phyloP scores from a whole-genome alignment of 2,329 filamentous ascomycete genomes.

The Pestalotiopsis sp. region DNA sequence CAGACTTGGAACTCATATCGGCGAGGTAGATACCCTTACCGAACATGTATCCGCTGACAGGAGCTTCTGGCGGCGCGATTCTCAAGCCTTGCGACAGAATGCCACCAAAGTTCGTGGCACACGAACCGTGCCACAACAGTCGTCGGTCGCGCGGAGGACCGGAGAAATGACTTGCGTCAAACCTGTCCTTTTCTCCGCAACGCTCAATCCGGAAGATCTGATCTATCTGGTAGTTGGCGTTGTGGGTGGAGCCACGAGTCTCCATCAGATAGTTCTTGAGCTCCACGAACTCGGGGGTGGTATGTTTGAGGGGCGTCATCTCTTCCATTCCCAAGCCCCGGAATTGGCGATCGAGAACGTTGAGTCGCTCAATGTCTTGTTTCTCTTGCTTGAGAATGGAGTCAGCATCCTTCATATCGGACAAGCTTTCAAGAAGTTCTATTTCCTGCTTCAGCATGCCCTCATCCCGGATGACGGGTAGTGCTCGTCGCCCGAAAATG shows the following conservation, averaged over 20 bases:
- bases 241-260: constrained; percentile 69
- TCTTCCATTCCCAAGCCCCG: constrained; percentile 71
- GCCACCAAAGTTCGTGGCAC: constrained; percentile 81
- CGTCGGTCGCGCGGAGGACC: constrained; percentile 62
- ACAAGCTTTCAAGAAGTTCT: constrained; percentile 77
- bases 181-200: constrained; percentile 69
- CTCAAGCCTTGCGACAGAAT: constrained; percentile 86
- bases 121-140: constrained; percentile 86
- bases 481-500: constrained; percentile 66
- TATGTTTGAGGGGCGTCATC: constrained; percentile 68
- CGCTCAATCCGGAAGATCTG: constrained; percentile 85
- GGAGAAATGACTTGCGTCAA: constrained; percentile 57
- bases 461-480: constrained; percentile 64
- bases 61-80: constrained; percentile 86
- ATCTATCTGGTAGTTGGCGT: constrained; percentile 59
- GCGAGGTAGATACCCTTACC: constrained; percentile 89
- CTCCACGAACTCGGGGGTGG: constrained; percentile 63
- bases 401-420: constrained; percentile 82
- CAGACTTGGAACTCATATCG: constrained; percentile 82
- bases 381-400: constrained; percentile 73
- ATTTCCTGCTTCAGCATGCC: constrained; percentile 71
- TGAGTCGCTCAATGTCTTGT: constrained; percentile 51
- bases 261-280: constrained; percentile 68
- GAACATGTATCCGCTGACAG: constrained; percentile 82
- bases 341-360: constrained; percentile 74